Evolutionary conservation across 768 basidiomycete genomes (phyloP), one percentile per base, ranked within the genome.

Genomic region (Boletales sp.): DNA sequence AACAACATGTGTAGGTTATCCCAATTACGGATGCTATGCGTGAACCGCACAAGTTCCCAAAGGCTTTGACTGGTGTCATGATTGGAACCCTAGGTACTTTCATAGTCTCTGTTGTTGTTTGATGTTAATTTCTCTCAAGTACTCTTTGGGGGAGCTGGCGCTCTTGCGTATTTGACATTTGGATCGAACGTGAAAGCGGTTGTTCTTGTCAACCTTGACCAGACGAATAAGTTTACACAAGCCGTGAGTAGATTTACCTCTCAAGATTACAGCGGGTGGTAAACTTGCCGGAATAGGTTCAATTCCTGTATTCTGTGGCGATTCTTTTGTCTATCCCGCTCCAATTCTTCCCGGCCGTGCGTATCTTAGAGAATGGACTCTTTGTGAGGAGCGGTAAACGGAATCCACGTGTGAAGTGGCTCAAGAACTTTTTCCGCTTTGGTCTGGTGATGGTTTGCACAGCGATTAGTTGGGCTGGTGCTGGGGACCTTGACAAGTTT

Each of bases 1-100:
- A 46, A 58, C 51, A 41, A 18, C 18, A 4, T 13, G 32, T 55
- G n/a, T 63, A 87, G 79, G 74, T 99, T 55, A 90, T 99, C 54
- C 96, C 96, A 17, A 96, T 99, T 61, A 92, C 91, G 12, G 94
- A 99, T 64, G 85, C 94, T 6, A 99, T 99, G 96, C 79, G 81
- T 21, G 93, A 97, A 64, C 96, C 95, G 2, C 84, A 80, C 61
- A 94, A 92, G 70, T 96, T 98, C 79, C 94, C 95, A 5, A 73
- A 69, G 42, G 91, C 87, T 4, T 70, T 99, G 41, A 89, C 90
- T 9, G 87, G 86, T 11, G 94, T 97, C 49, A 98, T 98, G 94
- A 60, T 86, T n/a, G 83, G 85, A 68, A 76, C 94, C 19, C 78
- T 84, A 19, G 62, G 89, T 89, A 64, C 8, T 51, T 48, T 38